Base-by-base conservation (phyloP, 2,329 filamentous ascomycete species). In the Cercospora sp. region DNA sequence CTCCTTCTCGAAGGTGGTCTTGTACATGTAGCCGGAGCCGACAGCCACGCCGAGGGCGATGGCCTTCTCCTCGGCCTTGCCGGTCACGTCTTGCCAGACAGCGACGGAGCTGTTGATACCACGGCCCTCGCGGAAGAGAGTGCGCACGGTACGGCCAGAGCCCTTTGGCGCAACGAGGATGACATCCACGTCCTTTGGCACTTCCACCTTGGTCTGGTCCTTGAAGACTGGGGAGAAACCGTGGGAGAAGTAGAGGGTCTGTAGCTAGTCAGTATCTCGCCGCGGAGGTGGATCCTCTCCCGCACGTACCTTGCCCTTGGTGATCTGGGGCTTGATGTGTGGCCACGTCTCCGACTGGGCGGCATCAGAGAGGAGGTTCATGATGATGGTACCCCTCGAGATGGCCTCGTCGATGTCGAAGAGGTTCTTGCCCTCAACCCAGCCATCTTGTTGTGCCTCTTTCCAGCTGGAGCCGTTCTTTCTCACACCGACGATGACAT, bases 1-100 rank as follows among this genome's bases (percentile, higher is more conserved):
- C 87, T 99, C 95, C 91, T 99, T 99, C 89, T 99, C 91, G 80
- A 99, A 99, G 82, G 95, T 99, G 81, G 95, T 99, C 91, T 98
- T 92, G 90, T 99, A 99, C 77, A 99, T 92, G 89, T 99, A 99
- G 80, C 95, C 95, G 79, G 91, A 93, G 82, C 94, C 95, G 81
- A 99, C 91, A 80, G 94, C 95, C 73, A 98, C 94, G 86, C 95
- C 95, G 78, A 99, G 90, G 76, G 95, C 95, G 78, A 97, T 85
- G 78, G 95, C 95, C 89, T 94, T 97, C 89, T 99, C 95, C 87
- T 98, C 89, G 79, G 95, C 95, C 85, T 97, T 92, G 83, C 95
- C 95, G 72, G 93, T 97, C 74, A 98, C 93, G 81, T 99, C 95
- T 86, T 99, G 95, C 91, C 83, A 98, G 84, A 99, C 93, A 82